A percentile compares a stretch with the other conserved stretches of the same genome.
Conservation (phyloP, 345 rosid genomes). For the Eutrema yunnanense region DNA sequence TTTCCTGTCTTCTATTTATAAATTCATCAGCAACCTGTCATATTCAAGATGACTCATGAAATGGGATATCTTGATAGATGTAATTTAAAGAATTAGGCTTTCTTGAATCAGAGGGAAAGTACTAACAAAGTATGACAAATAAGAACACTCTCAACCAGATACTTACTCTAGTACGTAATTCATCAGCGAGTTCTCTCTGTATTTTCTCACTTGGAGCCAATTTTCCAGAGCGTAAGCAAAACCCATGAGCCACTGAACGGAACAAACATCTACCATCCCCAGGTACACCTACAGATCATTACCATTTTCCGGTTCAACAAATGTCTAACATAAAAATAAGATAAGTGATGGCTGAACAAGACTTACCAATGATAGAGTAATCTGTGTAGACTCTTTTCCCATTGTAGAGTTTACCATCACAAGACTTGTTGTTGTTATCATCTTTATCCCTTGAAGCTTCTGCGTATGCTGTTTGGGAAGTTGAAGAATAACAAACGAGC, state of each 20-base stretch:
- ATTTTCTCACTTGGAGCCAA: slow-evolving; percentile 52
- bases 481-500: slow-evolving; percentile 65
- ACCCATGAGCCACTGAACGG: slow-evolving; percentile 86
- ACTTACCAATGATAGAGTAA: slow-evolving; percentile 71
- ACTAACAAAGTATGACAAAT: background rate
- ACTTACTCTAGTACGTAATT: slow-evolving; percentile 51
- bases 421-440: slow-evolving; percentile 12
- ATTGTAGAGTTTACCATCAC: slow-evolving; percentile 37
- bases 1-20: slow-evolving; percentile 76
- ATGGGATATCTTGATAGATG: background rate
- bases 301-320: background rate
- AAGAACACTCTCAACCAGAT: background rate
- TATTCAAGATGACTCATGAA: slow-evolving; percentile 10
- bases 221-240: slow-evolving; percentile 66
- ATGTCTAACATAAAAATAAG: background rate
- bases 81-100: background rate
- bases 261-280: slow-evolving; percentile 98
- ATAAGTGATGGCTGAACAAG: too few relatives aligned
- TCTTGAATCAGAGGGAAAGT: background rate
- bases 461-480: slow-evolving; percentile 51
- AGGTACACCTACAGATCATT: slow-evolving; percentile 62
- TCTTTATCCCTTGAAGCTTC: slow-evolving; percentile 44
- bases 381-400: slow-evolving; percentile 80
- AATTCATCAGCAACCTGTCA: slow-evolving; percentile 94
- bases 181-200: slow-evolving; percentile 86